A percentile compares a stretch with the other conserved stretches of the same genome.
These are phyloP conservation scores for Teunomyces cretensis DNA, from an alignment of 805 yeast genomes.

Conservation along the genomic window DNA sequence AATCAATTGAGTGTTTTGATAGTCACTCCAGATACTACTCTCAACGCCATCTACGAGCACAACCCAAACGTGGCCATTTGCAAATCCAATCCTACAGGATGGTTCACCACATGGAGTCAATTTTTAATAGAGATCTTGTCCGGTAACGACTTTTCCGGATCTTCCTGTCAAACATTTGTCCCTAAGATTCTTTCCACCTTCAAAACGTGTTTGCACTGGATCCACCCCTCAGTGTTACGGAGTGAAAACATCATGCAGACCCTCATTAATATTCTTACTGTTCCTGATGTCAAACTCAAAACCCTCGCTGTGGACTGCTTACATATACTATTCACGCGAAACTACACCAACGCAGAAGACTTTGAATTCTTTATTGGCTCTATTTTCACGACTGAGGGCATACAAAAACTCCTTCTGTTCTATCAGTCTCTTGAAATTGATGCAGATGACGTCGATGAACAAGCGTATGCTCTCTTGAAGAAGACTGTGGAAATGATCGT, in stretches of 20 bases:
- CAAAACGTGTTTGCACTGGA: constrained; percentile 91
- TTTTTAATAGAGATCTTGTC: constrained; percentile 34
- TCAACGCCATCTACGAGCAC: constrained; percentile 61
- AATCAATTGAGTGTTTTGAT: constrained; percentile 83
- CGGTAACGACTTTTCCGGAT: constrained; percentile 25
- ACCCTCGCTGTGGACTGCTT: constrained; percentile 87
- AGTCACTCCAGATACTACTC: constrained; percentile 66
- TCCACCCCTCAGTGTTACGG: constrained; percentile 71
- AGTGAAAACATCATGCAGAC: constrained; percentile 64
- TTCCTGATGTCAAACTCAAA: constrained; percentile 65
- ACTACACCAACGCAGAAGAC: constrained; percentile 63
- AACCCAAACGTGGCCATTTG: constrained; percentile 63
- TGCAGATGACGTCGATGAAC: constrained; percentile 75
- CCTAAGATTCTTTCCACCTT: constrained; percentile 75
- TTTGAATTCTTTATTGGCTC: constrained; percentile 76
- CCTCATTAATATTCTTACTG: constrained; percentile 57
- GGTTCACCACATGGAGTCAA: constrained; percentile 75
- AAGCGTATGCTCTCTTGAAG: constrained; percentile 75
- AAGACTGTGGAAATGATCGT: constrained; percentile 94
- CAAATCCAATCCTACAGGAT: constrained; percentile 74
- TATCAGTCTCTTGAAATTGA: constrained; percentile 60
- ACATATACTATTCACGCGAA: constrained; percentile 82
- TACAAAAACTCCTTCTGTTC: constrained; percentile 62
- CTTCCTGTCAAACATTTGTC: constrained; percentile 45
- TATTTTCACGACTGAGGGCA: constrained; percentile 73